Evolutionary conservation across 2,329 filamentous ascomycete species (phyloP), one percentile per base, ranked within the genome.

Genomic region (Rugonectria rugulosa): DNA sequence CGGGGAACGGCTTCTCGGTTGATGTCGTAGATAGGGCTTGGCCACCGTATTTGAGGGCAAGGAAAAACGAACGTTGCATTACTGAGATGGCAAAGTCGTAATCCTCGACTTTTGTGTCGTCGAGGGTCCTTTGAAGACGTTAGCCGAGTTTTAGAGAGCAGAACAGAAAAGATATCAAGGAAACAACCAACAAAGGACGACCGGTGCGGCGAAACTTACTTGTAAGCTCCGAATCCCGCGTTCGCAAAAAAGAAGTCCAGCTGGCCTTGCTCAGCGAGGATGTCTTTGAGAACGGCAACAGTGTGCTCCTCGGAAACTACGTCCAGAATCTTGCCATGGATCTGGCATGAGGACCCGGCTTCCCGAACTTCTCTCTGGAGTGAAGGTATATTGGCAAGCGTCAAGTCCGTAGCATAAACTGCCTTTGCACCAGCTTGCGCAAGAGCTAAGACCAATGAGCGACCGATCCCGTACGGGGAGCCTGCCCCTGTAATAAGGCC

Each of bases 401-500:
- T 65, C 2, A 64, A 15, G 31, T 67, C 63, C 2, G 54, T 57
- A 0, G 61, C 63, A 36, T 60, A 64, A 2, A 67, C 59, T 1
- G 62, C 64, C 1, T n/a, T 21, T 3, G 57, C 64, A 0, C 64
- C 64, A 4, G 61, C 57, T 1, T 23, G 36, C 1, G 65, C 66
- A 7, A 66, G 49, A 0, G 46, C 53, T 9, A 67, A 40, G 0
- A 67, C 64, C 8, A 64, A 41, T 4, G 66, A 68, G 14, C 68
- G 42, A 2, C 67, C 67, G 24, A 70, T 70, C 3, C 68, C 66
- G 19, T 60, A 54, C 2, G 67, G 59, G 1, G 68, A 68, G 1
- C 68, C 68, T 1, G 67, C 68, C n/a, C 68, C 68, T 0, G 68
- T 69, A 17, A 68, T 60, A 17, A 69, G 15, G 14, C 63, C 63